Evolutionary conservation across 2,329 filamentous ascomycete genomes (phyloP).

Genomic region (Sphaerulina vaccinii): DNA sequence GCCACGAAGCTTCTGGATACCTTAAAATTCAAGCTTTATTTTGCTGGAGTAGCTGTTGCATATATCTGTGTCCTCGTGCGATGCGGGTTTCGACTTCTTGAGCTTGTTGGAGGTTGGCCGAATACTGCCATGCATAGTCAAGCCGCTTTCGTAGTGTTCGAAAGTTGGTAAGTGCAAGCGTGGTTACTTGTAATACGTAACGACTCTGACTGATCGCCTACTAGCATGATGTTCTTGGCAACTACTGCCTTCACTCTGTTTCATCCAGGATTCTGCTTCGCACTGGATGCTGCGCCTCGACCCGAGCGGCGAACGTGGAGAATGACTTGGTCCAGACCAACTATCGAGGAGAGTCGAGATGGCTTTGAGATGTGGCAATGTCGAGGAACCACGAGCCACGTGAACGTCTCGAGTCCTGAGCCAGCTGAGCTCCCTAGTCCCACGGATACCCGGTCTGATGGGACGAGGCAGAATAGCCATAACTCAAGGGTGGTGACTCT

Average conservation of each 20-base stretch:
- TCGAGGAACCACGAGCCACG: background rate
- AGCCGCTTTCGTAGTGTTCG: constrained; percentile 4
- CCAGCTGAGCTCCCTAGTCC: background rate
- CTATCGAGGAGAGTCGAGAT: background rate
- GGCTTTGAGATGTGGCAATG: background rate
- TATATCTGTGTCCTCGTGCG: constrained; percentile 4
- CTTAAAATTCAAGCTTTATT: constrained; percentile 9
- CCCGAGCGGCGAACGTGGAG: background rate
- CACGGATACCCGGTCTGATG: background rate
- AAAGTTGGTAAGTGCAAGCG: constrained; percentile 7
- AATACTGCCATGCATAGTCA: constrained; percentile 4
- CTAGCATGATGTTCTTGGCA: constrained; percentile 7
- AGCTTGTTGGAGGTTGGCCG: constrained; percentile 3
- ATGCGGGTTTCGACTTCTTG: constrained; percentile 2
- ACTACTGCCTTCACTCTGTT: constrained; percentile 9
- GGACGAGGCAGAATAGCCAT: background rate
- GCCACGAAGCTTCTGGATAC: constrained; percentile 11
- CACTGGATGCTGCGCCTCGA: background rate
- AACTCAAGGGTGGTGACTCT: background rate
- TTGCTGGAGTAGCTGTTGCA: constrained; percentile 2
- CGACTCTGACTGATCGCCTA: background rate
- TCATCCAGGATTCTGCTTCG: constrained; percentile 11
- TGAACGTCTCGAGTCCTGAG: background rate
- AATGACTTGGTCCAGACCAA: background rate
- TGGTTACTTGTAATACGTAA: background rate